Base-by-base conservation (phyloP, 495 filamentous ascomycete genomes). In the Aspergillus cristatus region DNA sequence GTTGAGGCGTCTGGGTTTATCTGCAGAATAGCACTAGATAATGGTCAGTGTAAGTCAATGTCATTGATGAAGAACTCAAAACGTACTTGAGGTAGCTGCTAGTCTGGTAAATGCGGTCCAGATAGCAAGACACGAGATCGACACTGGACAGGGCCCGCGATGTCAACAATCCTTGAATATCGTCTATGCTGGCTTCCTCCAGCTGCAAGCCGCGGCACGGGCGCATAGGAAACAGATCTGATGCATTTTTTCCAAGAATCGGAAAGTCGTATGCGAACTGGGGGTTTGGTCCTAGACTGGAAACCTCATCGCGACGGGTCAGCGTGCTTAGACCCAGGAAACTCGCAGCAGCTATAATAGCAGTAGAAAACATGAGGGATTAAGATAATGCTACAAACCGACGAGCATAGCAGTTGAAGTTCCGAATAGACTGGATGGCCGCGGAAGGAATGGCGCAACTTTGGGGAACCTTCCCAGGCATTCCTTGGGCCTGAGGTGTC, bases 171-270 rank as follows among this genome's bases (percentile, higher is more conserved):
- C 39, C 38, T 45, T 79, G 75, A 26, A 79, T 58, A 11, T 71
- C 54, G 48, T 78, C 75, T 24, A 78, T 72, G 20, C 60, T 68
- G 10, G 77, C 70, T 46, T 86, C 81, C 54, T 81, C 79, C 20
- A 86, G 58, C 29, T 66, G 62, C 43, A 83, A 57, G 16, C 71
- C 72, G 38, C 73, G 60, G 55, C 81, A 85, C 7, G 42, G 50
- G 2, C 70, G 71, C 78, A 86, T 81, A 17, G 72, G 70, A 44
- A 78, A 76, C 28, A 65, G 44, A 11, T 40, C 50, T 15, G 54
- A 42, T 12, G 61, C 58, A 38, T 45, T 38, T 31, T 46, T 46
- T 14, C 58, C 47, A 38, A 60, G 38, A 10, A 46, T 34, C 12
- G 70, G 68, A 47, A 73, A 68, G 34, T 70, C 57, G 45, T 58